Evolutionary conservation across 1,139 yeast genomes (phyloP).

Genomic region (Taphrina sp.): DNA sequence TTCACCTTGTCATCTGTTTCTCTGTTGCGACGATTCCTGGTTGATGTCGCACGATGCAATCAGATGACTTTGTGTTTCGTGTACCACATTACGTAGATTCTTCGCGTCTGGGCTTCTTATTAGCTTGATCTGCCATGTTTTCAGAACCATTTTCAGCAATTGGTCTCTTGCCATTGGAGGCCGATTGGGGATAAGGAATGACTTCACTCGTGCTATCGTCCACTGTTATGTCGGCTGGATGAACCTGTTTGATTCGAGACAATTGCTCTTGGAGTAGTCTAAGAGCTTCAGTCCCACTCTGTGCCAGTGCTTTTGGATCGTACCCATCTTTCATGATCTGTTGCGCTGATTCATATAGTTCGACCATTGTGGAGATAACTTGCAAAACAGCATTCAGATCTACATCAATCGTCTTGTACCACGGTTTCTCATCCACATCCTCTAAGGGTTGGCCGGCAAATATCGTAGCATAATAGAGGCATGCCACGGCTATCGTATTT

Average conservation of each 20-base stretch:
- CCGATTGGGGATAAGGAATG: background rate
- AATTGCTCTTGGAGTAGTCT: conserved; percentile 24
- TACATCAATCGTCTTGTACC: conserved; percentile 42
- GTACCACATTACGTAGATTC: no score
- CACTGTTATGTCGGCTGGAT: conserved; percentile 2
- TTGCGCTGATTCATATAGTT: conserved; percentile 40
- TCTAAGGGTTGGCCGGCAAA: conserved; percentile 37
- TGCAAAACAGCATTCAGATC: conserved; percentile 39
- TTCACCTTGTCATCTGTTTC: no score
- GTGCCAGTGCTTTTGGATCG: conserved; percentile 22
- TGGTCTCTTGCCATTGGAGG: conserved; percentile 11
- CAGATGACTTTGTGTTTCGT: no score
- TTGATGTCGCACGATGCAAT: no score
- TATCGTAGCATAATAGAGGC: conserved; percentile 45
- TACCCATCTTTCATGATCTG: conserved; percentile 25
- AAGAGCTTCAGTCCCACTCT: conserved; percentile 25
- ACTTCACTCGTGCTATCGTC: background rate
- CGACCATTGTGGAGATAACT: conserved; percentile 42
- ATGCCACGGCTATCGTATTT: conserved; percentile 45
- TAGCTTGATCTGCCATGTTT: no score
- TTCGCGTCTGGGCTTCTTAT: no score
- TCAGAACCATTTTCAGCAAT: no score
- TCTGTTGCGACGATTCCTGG: no score
- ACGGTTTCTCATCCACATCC: conserved; percentile 38
- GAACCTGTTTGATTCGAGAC: conserved; percentile 2